Base-by-base conservation (phyloP, 495 filamentous ascomycete species). In the Rostrohypoxylon terebratum region DNA sequence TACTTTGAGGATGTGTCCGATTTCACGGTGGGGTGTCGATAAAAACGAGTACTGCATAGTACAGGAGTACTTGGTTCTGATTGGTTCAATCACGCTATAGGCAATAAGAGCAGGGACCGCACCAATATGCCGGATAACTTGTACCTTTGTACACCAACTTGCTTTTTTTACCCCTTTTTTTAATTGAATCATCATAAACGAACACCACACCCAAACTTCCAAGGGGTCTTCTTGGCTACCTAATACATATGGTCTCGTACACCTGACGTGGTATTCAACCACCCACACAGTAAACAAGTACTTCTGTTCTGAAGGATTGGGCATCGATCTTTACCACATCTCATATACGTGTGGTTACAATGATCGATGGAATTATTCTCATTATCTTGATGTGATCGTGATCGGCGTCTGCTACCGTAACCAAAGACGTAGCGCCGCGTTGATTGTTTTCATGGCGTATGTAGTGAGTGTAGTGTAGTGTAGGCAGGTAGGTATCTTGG, bases 381-480 rank as follows among this genome's bases (percentile, higher is more conserved):
- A 74, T 69, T 69, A 74, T 74, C 66, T 66, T 63, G 66, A 67
- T 69, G 66, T 69, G 58, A 74, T 74, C 66, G 66, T 69, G 66
- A 74, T 74, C 71, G 55, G 66, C 66, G 20, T 25, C 54, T 63
- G 58, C 66, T 66, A 69, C 71, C 44, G 62, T 63, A 74, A 63
- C 66, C 57, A 38, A 53, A 57, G 10, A 53, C 0, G 57, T 65
- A 62, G 57, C 42, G 61, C 18, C 38, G 54, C 33, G 33, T n/a
- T 62, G n/a, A 53, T 68, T 25, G 20, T 58, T 23, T 40, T 23
- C 14, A 23, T 38, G 13, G 36, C 11, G 36, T 28, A 28, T 38
- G 36, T 28, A 28, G 28, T 28, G 28, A n/a, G n/a, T 28, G 28
- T 13, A 38, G 34, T 38, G 34, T 38, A 10, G 34, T 28, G 34